Base-by-base conservation (phyloP, 2,329 filamentous ascomycete species). In the Botrytis deweyae region DNA sequence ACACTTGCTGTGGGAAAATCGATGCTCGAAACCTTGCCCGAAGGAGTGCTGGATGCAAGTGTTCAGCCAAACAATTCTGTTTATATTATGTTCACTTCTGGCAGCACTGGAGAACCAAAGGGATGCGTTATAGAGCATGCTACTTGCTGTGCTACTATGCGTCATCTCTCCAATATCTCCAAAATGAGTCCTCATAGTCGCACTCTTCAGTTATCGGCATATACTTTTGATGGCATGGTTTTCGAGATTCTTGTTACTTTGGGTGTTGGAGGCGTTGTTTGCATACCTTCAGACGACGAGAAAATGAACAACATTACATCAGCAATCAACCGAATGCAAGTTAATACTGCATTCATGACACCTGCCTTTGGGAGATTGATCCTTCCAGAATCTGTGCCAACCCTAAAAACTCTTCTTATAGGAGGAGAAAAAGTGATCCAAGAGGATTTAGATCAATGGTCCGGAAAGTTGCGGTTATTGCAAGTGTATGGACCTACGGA, bases 351-450 rank as follows among this genome's bases (percentile, higher is more conserved):
- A 16, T 52, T 74, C n/a, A 63, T 78, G 49, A 79, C 77, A 36
- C 73, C 78, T 38, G 72, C 77, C 18, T 63, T 78, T 46, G 73
- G 66, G 0, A 93, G 91, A 75, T 93, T 97, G 82, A 84, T 97
- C 72, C 96, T 93, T 0, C 94, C 94, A 0, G 95, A 92, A 0
- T 93, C 96, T 20, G 92, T 91, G 0, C 93, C 93, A 0, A 83
- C 83, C 0, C 82, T 97, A 86, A 72, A 83, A 93, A 6, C 85
- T 96, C 1, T 84, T 95, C 52, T 97, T 93, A 0, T 97, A 95
- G 78, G 94, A 93, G 12, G 94, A 96, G 82, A 97, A 95, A 93
- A 87, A 95, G 61, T 96, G 90, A 18, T 85, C 86, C 62, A 87
- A 87, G 83, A 88, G 36, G 80, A 83, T 73, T 77, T 84, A 65